Evolutionary conservation across 2,329 filamentous ascomycete species (phyloP).

Genomic region (Tolypocladium sp.): DNA sequence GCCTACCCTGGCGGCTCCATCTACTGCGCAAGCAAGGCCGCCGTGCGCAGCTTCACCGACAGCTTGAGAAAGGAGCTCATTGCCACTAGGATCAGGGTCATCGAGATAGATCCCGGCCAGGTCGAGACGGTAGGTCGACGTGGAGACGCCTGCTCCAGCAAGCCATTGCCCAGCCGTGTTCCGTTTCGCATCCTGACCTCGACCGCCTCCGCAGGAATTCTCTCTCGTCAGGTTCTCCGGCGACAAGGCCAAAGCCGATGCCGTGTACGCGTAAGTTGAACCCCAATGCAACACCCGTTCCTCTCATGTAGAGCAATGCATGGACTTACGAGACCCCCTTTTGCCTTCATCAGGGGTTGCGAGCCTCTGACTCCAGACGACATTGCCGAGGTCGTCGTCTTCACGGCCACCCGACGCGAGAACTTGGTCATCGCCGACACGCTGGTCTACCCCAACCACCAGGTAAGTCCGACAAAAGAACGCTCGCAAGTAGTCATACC

Average conservation of each 20-base stretch:
- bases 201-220: conserved; percentile 53
- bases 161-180: not conserved
- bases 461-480: conserved; percentile 41
- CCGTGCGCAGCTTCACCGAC: conserved; percentile 77
- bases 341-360: conserved; percentile 42
- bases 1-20: conserved; percentile 79
- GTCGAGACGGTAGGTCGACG: conserved; percentile 63
- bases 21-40: conserved; percentile 90
- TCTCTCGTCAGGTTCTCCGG: conserved; percentile 81
- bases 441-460: conserved; percentile 79
- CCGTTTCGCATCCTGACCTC: not conserved
- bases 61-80: conserved; percentile 76
- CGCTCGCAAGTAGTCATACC: not conserved
- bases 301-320: not conserved
- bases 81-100: conserved; percentile 69
- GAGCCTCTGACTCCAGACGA: conserved; percentile 84
- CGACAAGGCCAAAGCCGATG: conserved; percentile 81
- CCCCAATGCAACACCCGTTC: not conserved
- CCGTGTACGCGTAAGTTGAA: conserved; percentile 66
- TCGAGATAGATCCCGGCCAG: conserved; percentile 85
- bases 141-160: not conserved
- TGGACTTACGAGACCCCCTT: not conserved
- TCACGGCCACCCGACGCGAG: conserved; percentile 71
- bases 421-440: conserved; percentile 89
- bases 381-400: conserved; percentile 85